Conservation (phyloP, 2,329 filamentous ascomycete genomes). For the Cordyceps fumosorosea region DNA sequence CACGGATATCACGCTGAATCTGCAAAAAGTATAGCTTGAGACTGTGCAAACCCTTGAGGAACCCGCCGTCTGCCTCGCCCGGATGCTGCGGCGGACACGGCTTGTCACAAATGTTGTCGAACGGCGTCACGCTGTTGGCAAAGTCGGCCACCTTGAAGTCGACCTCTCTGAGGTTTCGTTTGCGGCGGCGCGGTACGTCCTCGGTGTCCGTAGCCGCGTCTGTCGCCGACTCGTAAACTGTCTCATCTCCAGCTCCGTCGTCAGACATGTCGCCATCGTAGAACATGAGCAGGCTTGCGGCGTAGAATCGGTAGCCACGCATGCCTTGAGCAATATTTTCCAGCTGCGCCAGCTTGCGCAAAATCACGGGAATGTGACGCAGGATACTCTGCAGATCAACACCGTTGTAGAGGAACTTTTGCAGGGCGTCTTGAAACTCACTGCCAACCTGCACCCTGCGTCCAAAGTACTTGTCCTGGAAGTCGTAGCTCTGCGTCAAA, state of each 20-base stretch:
- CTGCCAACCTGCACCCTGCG: conserved; percentile 78
- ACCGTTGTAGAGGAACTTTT: conserved; percentile 86
- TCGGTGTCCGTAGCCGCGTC: conserved; percentile 54
- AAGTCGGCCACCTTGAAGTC: conserved; percentile 98
- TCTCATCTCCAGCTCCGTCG: conserved; percentile 41
- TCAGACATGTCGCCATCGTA: conserved; percentile 76
- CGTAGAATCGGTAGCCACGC: conserved; percentile 88
- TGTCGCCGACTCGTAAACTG: conserved; percentile 50
- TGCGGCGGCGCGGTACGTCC: conserved; percentile 40
- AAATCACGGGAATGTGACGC: conserved; percentile 78
- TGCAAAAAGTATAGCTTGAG: conserved; percentile 78
- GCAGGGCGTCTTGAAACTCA: conserved; percentile 84
- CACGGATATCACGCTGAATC: conserved; percentile 71
- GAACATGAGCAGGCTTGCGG: conserved; percentile 87
- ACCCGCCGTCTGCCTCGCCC: conserved; percentile 76
- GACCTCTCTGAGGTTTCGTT: conserved; percentile 54
- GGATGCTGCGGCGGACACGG: conserved; percentile 78
- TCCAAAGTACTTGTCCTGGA: conserved; percentile 97
- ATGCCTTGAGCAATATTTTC: conserved; percentile 77
- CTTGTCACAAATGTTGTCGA: conserved; percentile 58
- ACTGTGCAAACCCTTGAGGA: conserved; percentile 75
- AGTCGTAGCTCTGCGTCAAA: conserved; percentile 76
- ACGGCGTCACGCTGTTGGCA: conserved; percentile 90
- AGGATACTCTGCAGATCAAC: conserved; percentile 72
- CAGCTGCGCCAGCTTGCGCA: conserved; percentile 75